phyloP scores from a whole-genome alignment of 768 basidiomycete species.

The Amanita molliuscula region DNA sequence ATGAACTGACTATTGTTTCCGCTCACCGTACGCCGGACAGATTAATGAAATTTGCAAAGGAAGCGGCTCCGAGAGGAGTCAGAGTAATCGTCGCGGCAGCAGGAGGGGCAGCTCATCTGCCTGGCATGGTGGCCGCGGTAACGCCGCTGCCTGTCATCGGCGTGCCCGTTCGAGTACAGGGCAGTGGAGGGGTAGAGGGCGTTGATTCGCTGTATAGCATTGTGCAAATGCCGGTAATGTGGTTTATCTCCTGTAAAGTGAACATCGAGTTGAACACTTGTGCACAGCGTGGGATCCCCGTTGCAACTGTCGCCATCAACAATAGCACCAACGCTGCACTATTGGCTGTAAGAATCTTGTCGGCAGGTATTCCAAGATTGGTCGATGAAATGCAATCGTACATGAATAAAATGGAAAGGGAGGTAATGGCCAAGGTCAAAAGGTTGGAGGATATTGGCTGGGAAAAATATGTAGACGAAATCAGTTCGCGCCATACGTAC shows the following conservation, averaged over 20 bases:
- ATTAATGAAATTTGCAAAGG: conserved; percentile 71
- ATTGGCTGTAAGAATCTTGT: conserved; percentile 85
- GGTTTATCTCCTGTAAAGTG: conserved; percentile 20
- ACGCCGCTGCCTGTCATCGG: conserved; percentile 89
- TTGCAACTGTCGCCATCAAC: conserved; percentile 96
- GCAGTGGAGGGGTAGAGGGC: conserved; percentile 76
- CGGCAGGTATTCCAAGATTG: conserved; percentile 59
- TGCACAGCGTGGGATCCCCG: conserved; percentile 83
- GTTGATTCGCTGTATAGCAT: conserved; percentile 97
- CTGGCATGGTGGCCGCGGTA: conserved; percentile 97
- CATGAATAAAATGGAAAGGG: conserved; percentile 53
- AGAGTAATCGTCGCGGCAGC: conserved; percentile 87
- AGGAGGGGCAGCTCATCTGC: conserved; percentile 96
- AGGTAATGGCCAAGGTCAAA: conserved; percentile 75
- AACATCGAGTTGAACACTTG: not conserved
- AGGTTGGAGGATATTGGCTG: conserved; percentile 73
- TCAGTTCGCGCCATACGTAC: too few relatives aligned
- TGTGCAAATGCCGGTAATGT: conserved; percentile 90
- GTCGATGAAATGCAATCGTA: conserved; percentile 64
- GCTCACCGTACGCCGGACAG: conserved; percentile 92
- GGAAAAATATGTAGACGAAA: conserved; percentile 62
- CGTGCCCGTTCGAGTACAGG: conserved; percentile 72
- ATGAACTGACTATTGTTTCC: conserved; percentile 92
- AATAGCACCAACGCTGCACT: conserved; percentile 91
- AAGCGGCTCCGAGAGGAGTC: conserved; percentile 57